Evolutionary conservation across 176 grass and related monocot genomes (phyloP), one percentile per base, ranked within the genome.

Genomic region (Aegilops longissima): DNA sequence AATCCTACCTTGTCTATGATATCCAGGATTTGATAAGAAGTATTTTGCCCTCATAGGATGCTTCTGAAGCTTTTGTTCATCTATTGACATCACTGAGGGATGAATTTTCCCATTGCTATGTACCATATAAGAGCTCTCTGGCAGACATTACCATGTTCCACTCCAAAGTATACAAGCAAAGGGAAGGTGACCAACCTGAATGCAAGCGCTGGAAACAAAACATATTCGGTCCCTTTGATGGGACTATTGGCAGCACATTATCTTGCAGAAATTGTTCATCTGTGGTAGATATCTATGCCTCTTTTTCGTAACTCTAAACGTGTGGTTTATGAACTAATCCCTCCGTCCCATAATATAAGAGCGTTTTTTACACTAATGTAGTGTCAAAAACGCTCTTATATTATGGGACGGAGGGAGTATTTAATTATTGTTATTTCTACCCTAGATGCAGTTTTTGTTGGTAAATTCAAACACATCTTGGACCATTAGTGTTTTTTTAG

Each of bases 1-100:
- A 80, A 51, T 49, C 75, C 62, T 86, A 83, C 38, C 65, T 77
- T 77, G 45, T 76, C 1, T 75, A 73, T 81, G 61, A 66, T 62
- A 54, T 47, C 18, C n/a, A 3, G 29, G 40, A 77, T 42, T 85
- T 88, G 33, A 69, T 61, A 31, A 90, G 47, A 88, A 86, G 20
- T 88, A 42, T 47, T 83, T 84, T 75, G 12, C 51, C 58, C 21
- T 85, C 54, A 76, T 90, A 96, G 96, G 96, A 98, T 87, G 93
- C 96, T 84, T 89, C 93, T 0, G 96, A 98, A 84, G 93, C 96
- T 76, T 91, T 98, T 84, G 84, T 92, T 84, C 96, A 94, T 91
- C 92, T 98, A 77, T 92, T 96, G 79, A 86, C 89, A 65, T 98
- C 96, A 44, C 25, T 96, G 81, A 90, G 90, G 87, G 89, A 92